Base-by-base conservation (phyloP, 2,329 filamentous ascomycete genomes). In the Aspergillus jensenii region DNA sequence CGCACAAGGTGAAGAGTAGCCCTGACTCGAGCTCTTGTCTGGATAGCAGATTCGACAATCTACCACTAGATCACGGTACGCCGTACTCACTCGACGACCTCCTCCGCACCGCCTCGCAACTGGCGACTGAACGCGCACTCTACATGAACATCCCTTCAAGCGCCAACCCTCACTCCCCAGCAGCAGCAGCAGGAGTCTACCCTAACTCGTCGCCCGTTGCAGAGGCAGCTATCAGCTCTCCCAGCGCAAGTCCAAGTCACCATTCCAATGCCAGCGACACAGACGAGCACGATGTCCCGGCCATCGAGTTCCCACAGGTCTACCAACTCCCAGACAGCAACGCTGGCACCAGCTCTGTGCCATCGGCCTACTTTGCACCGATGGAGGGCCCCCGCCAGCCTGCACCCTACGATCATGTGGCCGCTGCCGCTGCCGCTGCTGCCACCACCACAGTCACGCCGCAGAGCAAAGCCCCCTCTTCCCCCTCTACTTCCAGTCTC, bases 161-260 rank as follows among this genome's bases (percentile, higher is more conserved):
- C 3, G 58, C 19, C 54, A 65, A 40, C 55, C 65, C 57, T 48
- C 31, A 43, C 60, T 62, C 8, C 57, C 62, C 7, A 50, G 56
- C 5, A 48, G 43, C 5, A 48, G 43, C 9, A 9, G 23, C 23
- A 31, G 27, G 27, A 11, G 27, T 1, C 59, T 55, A 17, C 31
- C 39, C 5, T 8, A 40, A 19, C 40, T 56, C 21, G 51, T 56
- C 21, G 48, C 44, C 5, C 59, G 3, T 65, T 17, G 46, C 66
- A 5, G 67, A 71, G 43, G 55, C 61, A 6, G 63, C 61, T 55
- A 49, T 57, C 33, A 59, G 58, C 7, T 69, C 68, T 5, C 68
- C 69, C 2, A 25, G 48, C 21, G 62, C 61, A 19, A 62, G 61
- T 8, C 41, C 51, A 21, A 65, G 61, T 47, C 57, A 64, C 14